phyloP scores from a whole-genome alignment of 2,329 filamentous ascomycete genomes.

The Pyricularia sp. region DNA sequence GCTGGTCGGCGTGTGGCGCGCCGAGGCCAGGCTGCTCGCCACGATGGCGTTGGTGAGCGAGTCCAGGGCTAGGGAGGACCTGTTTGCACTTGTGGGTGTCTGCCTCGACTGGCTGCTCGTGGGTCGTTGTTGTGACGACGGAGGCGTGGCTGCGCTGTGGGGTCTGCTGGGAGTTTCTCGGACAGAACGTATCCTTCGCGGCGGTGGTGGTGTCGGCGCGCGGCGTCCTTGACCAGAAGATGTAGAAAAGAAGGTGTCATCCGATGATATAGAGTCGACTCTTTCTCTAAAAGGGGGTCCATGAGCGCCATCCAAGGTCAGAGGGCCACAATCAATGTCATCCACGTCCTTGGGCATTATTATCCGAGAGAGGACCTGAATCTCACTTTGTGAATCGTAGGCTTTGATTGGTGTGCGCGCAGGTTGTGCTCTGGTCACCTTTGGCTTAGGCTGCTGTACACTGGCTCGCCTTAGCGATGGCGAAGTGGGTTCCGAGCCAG shows the following conservation, averaged over 20 bases:
- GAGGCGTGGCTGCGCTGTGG: background rate
- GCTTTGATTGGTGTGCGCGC: background rate
- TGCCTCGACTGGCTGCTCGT: background rate
- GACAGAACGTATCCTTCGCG: background rate
- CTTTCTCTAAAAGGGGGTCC: background rate
- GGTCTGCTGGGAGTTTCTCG: background rate
- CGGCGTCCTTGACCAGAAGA: conserved; percentile 13
- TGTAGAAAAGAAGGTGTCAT: conserved; percentile 35
- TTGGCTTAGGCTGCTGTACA: background rate
- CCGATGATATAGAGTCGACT: conserved; percentile 21
- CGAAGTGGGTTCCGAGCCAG: background rate
- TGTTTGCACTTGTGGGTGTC: background rate
- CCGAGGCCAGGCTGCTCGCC: conserved; percentile 62
- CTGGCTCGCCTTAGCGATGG: background rate
- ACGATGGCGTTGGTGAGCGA: conserved; percentile 67
- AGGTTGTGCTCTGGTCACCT: background rate
- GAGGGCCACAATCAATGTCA: background rate
- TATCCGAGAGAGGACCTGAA: background rate
- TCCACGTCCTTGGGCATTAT: background rate
- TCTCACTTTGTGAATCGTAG: background rate
- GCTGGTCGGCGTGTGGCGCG: conserved; percentile 33
- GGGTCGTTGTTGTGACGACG: background rate
- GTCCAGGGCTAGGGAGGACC: conserved; percentile 34
- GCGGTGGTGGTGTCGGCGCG: background rate
- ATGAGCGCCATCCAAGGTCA: background rate